Base-by-base conservation (phyloP, 1,139 yeast genomes). In the Magnusiomyces fungicola region DNA sequence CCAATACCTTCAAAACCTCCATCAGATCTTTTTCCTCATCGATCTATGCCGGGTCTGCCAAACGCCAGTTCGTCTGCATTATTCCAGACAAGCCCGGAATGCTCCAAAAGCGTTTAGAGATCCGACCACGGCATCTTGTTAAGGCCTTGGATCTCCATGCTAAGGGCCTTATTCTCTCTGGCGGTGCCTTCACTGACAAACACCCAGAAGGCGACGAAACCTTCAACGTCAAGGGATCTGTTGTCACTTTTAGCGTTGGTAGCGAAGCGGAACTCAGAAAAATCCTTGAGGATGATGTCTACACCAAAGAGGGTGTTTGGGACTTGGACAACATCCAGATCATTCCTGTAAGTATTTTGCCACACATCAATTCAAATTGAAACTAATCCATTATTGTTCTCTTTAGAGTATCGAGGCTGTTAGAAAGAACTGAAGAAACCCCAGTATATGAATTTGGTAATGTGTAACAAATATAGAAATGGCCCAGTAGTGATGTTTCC, bases 271-370 rank as follows among this genome's bases (percentile, higher is more conserved):
- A 81, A 53, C 79, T 82, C 18, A 58, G 81, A 47, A 85, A 80
- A 40, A 68, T 83, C 52, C 73, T 86, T 61, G 76, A 80, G 60
- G 62, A 69, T 50, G 95, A 86, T 62, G 65, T 80, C 34, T 86
- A 81, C 66, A 77, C 78, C 56, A 71, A 70, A 56, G 71, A 73
- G 29, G 92, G 89, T 0, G 76, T 86, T 52, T 86, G 95, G 95
- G 94, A 86, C 63, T 62, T 84, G 54, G 78, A 80, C 42, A 75
- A 73, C 50, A 82, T 78, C 23, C 62, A 79, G 56, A 77, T 84
- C 46, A 72, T 77, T 60, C 90, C 90, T 30, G 67, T 63, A 59
- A 51, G 66, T 56, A 38, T 27, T 27, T 27, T 27, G 30, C n/a
- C n/a, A n/a, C n/a, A n/a, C n/a, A n/a, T n/a, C n/a, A n/a, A n/a